Evolutionary conservation across 225 moss, liverwort and hornwort species (phyloP), one percentile per base, ranked within the genome.

Genomic region (Sphagnum tenellum): DNA sequence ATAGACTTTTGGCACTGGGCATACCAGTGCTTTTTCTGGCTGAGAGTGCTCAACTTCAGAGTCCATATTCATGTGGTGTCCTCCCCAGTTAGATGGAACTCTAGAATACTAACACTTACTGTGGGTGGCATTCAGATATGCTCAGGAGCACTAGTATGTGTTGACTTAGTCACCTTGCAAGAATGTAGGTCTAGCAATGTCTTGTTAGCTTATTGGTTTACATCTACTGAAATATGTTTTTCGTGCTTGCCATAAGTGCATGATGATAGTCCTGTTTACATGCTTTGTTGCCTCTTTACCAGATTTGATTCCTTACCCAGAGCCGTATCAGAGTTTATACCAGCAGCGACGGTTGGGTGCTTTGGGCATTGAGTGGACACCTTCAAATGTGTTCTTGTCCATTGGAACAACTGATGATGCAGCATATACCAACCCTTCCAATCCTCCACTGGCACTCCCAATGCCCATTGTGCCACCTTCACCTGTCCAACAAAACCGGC

Each of bases 271-370:
- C 61, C n/a, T 3, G 1, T 29, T 44, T 64, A 72, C 50, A 84
- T 63, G 29, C 8, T 62, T 62, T 62, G 7, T 12, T 62, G n/a
- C 61, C n/a, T 3, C 2, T 29, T 44, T 64, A 72, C 50, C 86
- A 98, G 96, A 80, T 65, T 84, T 90, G 98, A 93, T 98, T 81
- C 98, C 98, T 62, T 98, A 98, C 55, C 67, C 80, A 12, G 98
- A 98, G 56, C 98, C 98, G 59, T 98, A 98, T 68, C 98, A 98
- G 74, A 87, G 81, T 47, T 69, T 87, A 60, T 98, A 89, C 69
- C 98, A 98, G 82, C 98, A 98, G 69, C 85, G 93, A 61, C 80
- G 98, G 51, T 87, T 98, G 63, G 93, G 93, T 46, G 84, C 87
- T 56, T 81, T 98, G 5, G 87, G 89, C 45, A 69, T 93, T 69